Percentiles rank a stretch among this genome's conserved stretches.
Evolutionary conservation across 345 rosid genomes (phyloP).

Genomic region (Noccaea bulbosa): DNA sequence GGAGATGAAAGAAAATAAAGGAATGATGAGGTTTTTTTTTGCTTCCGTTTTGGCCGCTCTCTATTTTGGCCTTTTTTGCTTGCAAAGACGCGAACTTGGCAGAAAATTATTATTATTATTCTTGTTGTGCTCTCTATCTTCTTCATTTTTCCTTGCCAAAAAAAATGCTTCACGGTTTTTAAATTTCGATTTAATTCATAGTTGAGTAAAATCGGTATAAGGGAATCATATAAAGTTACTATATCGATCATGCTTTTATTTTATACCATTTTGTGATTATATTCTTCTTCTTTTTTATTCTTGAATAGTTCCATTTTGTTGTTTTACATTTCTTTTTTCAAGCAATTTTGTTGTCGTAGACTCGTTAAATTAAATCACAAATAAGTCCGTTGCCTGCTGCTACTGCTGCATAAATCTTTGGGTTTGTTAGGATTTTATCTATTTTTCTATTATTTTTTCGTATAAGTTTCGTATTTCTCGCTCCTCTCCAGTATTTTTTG

Average conservation of each 20-base stretch:
- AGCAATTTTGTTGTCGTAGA: not conserved
- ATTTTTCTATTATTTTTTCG: not conserved
- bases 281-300: constrained; percentile 9
- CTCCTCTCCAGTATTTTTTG: not conserved
- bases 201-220: not conserved
- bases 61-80: constrained; percentile 42
- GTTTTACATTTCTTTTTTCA: not conserved
- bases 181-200: too few relatives aligned
- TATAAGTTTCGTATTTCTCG: not conserved
- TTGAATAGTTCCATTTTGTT: constrained; percentile 2
- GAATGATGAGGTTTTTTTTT: constrained; percentile 36
- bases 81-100: constrained; percentile 15
- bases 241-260: constrained; percentile 17
- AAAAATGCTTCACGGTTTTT: not conserved
- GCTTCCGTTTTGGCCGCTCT: constrained; percentile 47
- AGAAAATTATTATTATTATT: too few relatives aligned
- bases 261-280: constrained; percentile 33
- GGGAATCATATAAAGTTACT: constrained; percentile 30
- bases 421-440: constrained; percentile 33
- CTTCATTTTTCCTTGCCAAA: not conserved
- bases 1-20: constrained; percentile 28
- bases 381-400: constrained; percentile 16
- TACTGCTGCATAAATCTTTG: constrained; percentile 33
- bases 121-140: too few relatives aligned
- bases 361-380: constrained; percentile 37